Percentiles rank a stretch among this genome's conserved stretches.
Conservation (phyloP, 345 rosid species). For the Streptanthus diversifolius region DNA sequence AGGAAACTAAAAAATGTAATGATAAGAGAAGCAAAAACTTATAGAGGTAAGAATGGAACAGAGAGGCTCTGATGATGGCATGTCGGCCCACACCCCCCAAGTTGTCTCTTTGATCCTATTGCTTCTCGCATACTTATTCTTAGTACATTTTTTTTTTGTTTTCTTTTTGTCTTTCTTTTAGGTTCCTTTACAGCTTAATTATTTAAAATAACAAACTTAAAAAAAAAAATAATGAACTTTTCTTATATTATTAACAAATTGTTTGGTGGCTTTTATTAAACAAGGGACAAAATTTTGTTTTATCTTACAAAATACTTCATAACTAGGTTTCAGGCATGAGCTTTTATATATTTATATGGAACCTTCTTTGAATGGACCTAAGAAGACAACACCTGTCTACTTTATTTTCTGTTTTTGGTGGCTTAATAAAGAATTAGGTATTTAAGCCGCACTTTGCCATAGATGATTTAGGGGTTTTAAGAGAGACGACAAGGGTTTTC, state of each 20-base stretch:
- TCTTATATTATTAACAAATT: neutral
- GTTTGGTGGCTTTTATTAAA: neutral
- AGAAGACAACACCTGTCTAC: neutral
- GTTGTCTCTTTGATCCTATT: conserved; percentile 34
- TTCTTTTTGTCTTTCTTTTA: conserved; percentile 21
- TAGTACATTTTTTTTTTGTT: neutral
- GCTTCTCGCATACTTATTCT: conserved; percentile 35
- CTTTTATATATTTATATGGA: neutral
- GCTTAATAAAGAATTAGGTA: neutral
- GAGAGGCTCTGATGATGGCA: conserved; percentile 37
- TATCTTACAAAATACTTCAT: neutral
- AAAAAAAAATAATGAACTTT: neutral
- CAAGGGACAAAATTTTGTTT: neutral
- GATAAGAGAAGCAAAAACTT: conserved; percentile 31
- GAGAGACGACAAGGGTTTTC: neutral
- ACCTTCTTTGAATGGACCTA: neutral
- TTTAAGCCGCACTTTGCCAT: neutral
- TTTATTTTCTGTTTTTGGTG: neutral
- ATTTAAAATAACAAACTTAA: neutral
- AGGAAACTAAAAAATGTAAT: conserved; percentile 21
- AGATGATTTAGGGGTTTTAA: neutral
- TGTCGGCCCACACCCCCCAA: conserved; percentile 38
- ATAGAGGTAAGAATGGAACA: conserved; percentile 30
- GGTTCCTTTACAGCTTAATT: conserved; percentile 11
- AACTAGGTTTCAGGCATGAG: neutral